Percentiles rank a stretch among this genome's conserved stretches.
phyloP scores from a whole-genome alignment of 2,329 filamentous ascomycete genomes.

The Berkeleyomyces basicola region DNA sequence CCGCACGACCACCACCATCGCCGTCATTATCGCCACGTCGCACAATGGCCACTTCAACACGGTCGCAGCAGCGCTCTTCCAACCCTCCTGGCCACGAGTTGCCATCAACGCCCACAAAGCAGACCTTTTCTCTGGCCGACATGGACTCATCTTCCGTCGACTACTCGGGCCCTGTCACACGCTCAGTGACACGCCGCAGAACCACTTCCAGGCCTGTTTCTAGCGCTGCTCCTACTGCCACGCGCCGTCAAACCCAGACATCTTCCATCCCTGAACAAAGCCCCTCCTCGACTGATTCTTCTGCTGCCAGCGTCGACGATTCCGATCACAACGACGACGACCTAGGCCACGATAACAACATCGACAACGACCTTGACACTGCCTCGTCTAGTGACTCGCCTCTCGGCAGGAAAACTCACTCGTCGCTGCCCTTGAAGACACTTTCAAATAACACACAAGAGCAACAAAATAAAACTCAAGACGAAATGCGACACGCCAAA shows the following conservation, averaged over 20 bases:
- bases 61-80: slow-evolving; percentile 8
- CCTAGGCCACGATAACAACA: neutral
- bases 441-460: neutral
- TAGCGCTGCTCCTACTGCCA: slow-evolving; percentile 1
- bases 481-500: slow-evolving; percentile 15
- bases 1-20: neutral
- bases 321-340: slow-evolving; percentile 4
- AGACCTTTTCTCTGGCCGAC: slow-evolving; percentile 1
- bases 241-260: neutral
- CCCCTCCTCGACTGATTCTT: slow-evolving; percentile 7
- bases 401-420: neutral
- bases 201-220: slow-evolving; percentile 4
- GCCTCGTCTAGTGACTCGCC: slow-evolving; percentile 9
- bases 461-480: neutral
- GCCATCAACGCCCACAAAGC: slow-evolving; percentile 7
- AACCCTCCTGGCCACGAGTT: neutral
- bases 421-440: neutral
- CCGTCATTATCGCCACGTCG: neutral
- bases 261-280: slow-evolving; percentile 1
- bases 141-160: neutral
- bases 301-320: slow-evolving; percentile 8
- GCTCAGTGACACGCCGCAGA: slow-evolving; percentile 47
- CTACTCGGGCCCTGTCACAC: slow-evolving; percentile 59
- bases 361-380: slow-evolving; percentile 3
- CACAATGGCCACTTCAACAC: slow-evolving; percentile 10